Percentiles rank a stretch among this genome's conserved stretches.
phyloP scores from a whole-genome alignment of 352 stramenopile species.

The Phytophthora niederhauseri region DNA sequence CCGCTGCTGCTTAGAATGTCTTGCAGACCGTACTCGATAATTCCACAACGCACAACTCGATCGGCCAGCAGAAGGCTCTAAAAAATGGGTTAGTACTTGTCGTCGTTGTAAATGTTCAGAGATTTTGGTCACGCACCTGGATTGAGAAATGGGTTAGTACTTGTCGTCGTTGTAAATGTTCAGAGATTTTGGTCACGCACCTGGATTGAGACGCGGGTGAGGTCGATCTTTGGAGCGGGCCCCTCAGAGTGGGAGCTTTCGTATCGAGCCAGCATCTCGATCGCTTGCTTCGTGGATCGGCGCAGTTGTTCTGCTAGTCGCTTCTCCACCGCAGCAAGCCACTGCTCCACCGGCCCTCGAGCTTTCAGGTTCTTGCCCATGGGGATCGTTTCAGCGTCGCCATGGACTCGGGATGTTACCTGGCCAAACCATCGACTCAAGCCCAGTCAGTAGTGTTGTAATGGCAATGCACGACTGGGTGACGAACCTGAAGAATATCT shows the following conservation, averaged over 20 bases:
- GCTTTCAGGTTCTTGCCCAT: constrained; percentile 84
- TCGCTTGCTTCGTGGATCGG: constrained; percentile 52
- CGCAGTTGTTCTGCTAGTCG: constrained; percentile 63
- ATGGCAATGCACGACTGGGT: not conserved
- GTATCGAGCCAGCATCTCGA: constrained; percentile 30
- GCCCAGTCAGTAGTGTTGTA: not conserved
- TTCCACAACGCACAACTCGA: constrained; percentile 44
- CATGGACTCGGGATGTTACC: constrained; percentile 49
- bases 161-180: not conserved
- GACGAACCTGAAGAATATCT: constrained; percentile 50
- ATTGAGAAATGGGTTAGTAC: not conserved
- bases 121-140: too few relatives aligned
- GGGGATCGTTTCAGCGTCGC: constrained; percentile 46
- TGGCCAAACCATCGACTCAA: constrained; percentile 1
- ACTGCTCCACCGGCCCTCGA: constrained; percentile 68
- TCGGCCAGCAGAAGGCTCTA: constrained; percentile 59
- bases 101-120: not conserved
- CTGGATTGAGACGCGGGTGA: constrained; percentile 36
- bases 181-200: constrained; percentile 4
- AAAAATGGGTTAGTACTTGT: not conserved
- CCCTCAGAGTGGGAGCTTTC: not conserved
- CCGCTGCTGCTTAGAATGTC: not conserved
- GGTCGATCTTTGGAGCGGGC: constrained; percentile 1
- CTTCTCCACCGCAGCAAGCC: constrained; percentile 64
- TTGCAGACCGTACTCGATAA: constrained; percentile 40